A percentile compares a stretch with the other conserved stretches of the same genome.
These are phyloP conservation scores for Jaminaea rosea DNA, from an alignment of 1,284 basidiomycete genomes.

Conservation along the genomic window DNA sequence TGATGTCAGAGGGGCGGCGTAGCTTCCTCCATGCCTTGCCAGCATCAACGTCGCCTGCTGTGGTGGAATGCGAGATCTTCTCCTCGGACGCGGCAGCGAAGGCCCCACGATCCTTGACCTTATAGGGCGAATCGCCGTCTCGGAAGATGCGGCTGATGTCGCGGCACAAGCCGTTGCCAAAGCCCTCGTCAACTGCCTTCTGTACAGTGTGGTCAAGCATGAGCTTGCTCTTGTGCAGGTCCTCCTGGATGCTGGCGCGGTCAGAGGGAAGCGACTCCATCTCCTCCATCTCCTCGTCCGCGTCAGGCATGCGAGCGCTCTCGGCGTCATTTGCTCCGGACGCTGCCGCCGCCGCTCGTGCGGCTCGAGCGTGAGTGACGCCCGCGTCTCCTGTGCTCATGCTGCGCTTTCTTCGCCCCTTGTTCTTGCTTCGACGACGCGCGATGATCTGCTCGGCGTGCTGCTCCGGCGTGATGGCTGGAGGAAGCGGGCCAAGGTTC, in stretches of 20 bases:
- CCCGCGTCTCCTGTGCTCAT: constrained; percentile 29
- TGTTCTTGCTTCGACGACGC: constrained; percentile 30
- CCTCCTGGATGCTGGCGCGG: constrained; percentile 20
- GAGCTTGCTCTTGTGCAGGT: constrained; percentile 26
- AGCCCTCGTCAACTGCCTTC: constrained; percentile 26
- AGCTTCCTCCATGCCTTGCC: constrained; percentile 81
- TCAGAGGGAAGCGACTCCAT: constrained; percentile 10
- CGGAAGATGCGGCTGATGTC: constrained; percentile 36
- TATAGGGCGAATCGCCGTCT: constrained; percentile 48
- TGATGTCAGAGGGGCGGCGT: constrained; percentile 58
- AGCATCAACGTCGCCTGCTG: constrained; percentile 4
- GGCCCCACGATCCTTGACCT: constrained; percentile 35
- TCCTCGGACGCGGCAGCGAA: constrained; percentile 58
- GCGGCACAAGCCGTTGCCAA: constrained; percentile 28
- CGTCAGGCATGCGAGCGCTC: neutral
- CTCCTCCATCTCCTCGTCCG: constrained; percentile 10
- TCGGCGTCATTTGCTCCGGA: neutral
- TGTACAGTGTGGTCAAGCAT: constrained; percentile 30
- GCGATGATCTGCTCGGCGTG: constrained; percentile 38
- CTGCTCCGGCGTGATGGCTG: constrained; percentile 26
- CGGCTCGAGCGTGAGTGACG: neutral
- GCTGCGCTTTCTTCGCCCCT: constrained; percentile 16
- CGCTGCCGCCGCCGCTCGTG: neutral
- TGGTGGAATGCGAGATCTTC: neutral
- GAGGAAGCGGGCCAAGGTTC: constrained; percentile 4